Base-by-base conservation (phyloP, 345 rosid species). In the Zanthoxylum bungeanum region DNA sequence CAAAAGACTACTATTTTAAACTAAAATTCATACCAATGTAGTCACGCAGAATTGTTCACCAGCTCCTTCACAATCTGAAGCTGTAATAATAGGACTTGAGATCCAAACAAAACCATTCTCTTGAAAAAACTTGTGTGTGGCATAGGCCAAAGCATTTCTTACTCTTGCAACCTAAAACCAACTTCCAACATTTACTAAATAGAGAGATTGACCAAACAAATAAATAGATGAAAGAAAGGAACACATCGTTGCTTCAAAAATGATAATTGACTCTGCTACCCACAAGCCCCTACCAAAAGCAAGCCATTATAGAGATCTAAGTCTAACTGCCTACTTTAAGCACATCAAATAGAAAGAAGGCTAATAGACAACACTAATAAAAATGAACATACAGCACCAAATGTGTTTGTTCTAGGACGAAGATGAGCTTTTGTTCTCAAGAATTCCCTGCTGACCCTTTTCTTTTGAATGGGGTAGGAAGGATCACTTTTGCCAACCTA, bases 11-110 rank as follows among this genome's bases (percentile, higher is more conserved):
- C 40, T 46, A 55, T n/a, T 31, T 61, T 55, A 76, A 76, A 73
- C n/a, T 68, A 67, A 3, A 21, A 42, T 30, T 70, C 85, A 73
- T 89, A 95, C 99, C 87, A 95, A 86, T 72, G 97, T 95, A 77
- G 99, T 95, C 65, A 92, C 98, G 63, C 99, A 95, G 75, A 95
- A 95, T 80, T 95, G 99, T 82, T 92, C 98, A 55, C 99, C 99
- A 4, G 96, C 99, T 64, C 99, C 99, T 86, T 95, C 98, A 82
- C 98, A 92, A 75, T 95, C 99, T 1, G 99, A 89, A 30, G 97
- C 88, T 60, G 98, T 91, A 73, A 95, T 92, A 58, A 95, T 95
- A 74, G 99, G 99, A 80, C 98, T 95, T 51, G 97, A 89, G 59
- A 92, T 91, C 99, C 97, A 95, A 46, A 95, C 89, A 81, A 95